Conservation (phyloP, 768 basidiomycete species). For the Sistotremastrum niveocremeum region DNA sequence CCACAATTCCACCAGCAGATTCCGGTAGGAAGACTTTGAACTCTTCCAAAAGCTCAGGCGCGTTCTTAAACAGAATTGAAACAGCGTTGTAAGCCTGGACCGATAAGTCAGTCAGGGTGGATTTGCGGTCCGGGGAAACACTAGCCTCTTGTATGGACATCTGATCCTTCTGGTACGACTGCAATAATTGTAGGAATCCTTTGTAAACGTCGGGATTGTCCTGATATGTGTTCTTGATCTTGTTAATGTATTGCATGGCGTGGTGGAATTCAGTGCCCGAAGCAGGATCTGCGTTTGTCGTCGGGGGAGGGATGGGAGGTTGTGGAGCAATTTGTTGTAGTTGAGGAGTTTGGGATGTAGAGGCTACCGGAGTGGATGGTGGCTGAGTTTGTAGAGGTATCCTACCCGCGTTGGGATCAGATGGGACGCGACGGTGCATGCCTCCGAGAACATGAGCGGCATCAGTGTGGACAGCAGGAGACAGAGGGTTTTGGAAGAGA, state of each 20-base stretch:
- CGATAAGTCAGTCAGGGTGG: conserved; percentile 13
- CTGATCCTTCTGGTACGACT: conserved; percentile 77
- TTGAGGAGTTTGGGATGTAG: conserved; percentile 1
- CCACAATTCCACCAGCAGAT: conserved; percentile 15
- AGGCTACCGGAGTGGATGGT: not conserved
- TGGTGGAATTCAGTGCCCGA: conserved; percentile 63
- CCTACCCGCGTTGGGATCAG: too few relatives aligned
- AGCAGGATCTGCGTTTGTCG: conserved; percentile 16
- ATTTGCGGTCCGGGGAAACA: conserved; percentile 53
- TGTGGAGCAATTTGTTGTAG: not conserved
- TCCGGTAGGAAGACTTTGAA: conserved; percentile 77
- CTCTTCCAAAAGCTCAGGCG: conserved; percentile 64
- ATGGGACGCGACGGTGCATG: not conserved
- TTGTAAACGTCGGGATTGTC: conserved; percentile 89
- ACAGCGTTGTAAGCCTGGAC: conserved; percentile 77
- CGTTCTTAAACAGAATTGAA: conserved; percentile 66
- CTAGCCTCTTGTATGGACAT: conserved; percentile 38
- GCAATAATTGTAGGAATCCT: conserved; percentile 78
- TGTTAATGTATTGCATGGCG: conserved; percentile 95
- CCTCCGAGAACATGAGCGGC: not conserved
- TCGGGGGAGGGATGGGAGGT: not conserved
- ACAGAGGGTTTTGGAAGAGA: too few relatives aligned
- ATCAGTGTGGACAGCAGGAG: not conserved
- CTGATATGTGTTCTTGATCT: conserved; percentile 86
- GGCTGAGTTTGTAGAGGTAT: not conserved